Evolutionary conservation across 257 asterid genomes (phyloP).

Genomic region (Penstemon davidsonii): DNA sequence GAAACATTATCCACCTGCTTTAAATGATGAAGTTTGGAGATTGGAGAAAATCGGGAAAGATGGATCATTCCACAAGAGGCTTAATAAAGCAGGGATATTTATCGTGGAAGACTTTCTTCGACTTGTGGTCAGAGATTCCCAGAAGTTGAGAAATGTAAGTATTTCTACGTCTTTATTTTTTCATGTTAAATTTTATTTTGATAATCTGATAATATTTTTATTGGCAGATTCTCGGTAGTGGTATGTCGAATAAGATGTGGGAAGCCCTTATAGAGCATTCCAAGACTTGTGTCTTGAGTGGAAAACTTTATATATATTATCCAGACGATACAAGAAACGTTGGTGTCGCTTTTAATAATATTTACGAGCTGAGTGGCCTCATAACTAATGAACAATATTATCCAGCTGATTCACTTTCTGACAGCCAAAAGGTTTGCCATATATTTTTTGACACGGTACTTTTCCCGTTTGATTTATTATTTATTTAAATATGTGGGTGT

Average conservation of each 20-base stretch:
- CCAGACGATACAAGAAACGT: conserved; percentile 74
- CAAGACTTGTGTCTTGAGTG: conserved; percentile 90
- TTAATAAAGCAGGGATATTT: conserved; percentile 73
- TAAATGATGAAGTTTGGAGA: conserved; percentile 96
- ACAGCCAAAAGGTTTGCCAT: conserved; percentile 79
- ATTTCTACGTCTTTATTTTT: not conserved
- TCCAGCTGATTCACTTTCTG: conserved; percentile 90
- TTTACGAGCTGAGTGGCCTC: conserved; percentile 89
- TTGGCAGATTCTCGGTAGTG: conserved; percentile 88
- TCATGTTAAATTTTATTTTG: too few species aligned
- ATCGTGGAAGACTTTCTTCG: conserved; percentile 89
- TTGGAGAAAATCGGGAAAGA: conserved; percentile 98
- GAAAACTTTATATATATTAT: conserved; percentile 84
- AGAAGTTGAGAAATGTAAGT: conserved; percentile 82
- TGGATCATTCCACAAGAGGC: conserved; percentile 97
- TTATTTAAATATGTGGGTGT: too few species aligned
- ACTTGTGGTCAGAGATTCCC: conserved; percentile 85
- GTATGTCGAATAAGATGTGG: conserved; percentile 99
- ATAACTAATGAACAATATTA: conserved; percentile 73
- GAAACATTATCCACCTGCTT: conserved; percentile 95
- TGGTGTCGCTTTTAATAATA: conserved; percentile 87
- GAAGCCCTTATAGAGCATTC: conserved; percentile 93
- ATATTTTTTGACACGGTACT: not conserved
- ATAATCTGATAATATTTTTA: conserved; percentile 8
- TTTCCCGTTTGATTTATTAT: too few species aligned